Base-by-base conservation (phyloP, 768 basidiomycete genomes). In the Polyporus arcularius region DNA sequence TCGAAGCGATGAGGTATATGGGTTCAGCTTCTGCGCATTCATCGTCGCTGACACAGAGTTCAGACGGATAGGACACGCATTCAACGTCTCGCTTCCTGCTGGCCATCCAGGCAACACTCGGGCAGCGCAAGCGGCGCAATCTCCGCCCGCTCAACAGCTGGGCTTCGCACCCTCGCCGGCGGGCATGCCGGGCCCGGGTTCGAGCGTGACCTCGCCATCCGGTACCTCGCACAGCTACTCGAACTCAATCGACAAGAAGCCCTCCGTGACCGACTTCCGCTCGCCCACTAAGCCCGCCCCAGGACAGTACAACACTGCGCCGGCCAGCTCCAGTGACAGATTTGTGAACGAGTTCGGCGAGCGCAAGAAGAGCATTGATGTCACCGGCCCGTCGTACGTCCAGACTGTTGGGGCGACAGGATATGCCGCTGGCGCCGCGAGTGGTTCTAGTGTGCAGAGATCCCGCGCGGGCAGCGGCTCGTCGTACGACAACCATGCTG, bases 1-100 rank as follows among this genome's bases (percentile, higher is more conserved):
- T 81, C 16, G 90, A 92, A 72, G 89, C 90, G 32, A 79, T 90
- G 58, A 82, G 78, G 76, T 76, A 59, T 12, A 21, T 21, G 31
- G 1, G 3, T 0, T 32, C 9, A 11, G 4, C 16, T 14, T 48
- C 11, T 41, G 35, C 21, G 11, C 2, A 39, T 32, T 8, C 6
- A 16, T 3, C 21, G 11, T 11, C 50, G n/a, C 53, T 61, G 5
- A 62, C 46, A 53, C 47, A 15, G 39, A 39, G 2, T 54, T 6
- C 64, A 82, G 82, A 64, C 80, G 82, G n/a, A 84, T 84, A 32
- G 82, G 81, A 3, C 64, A 67, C 21, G 79, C 81, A 1, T 77
- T 80, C 3, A 81, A 73, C 58, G 70, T 80, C 32, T 80, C 67
- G 31, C 61, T 72, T 26, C 66, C 63, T 43, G 4, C 31, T 28